A percentile compares a stretch with the other conserved stretches of the same genome.
These are phyloP conservation scores for Pharus latifolius DNA, from an alignment of 176 grass and related monocot genomes.

Conservation along the genomic window DNA sequence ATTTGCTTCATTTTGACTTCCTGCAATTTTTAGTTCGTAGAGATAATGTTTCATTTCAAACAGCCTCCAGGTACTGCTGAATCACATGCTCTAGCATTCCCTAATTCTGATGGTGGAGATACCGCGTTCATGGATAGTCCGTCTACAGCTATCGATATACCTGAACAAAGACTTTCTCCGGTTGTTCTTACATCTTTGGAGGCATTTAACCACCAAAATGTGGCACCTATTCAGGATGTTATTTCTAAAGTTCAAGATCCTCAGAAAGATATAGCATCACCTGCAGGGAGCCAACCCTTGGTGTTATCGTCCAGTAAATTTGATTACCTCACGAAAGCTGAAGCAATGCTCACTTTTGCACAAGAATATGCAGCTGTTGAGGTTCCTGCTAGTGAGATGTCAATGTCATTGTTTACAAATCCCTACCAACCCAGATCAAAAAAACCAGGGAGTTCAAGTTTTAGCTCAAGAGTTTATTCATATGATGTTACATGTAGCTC, in stretches of 20 bases:
- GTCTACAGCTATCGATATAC: slow-evolving; percentile 57
- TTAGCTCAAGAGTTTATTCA: slow-evolving; percentile 73
- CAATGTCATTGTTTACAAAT: slow-evolving; percentile 49
- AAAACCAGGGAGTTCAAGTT: slow-evolving; percentile 54
- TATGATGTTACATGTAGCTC: slow-evolving; percentile 56
- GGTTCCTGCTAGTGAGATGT: slow-evolving; percentile 24
- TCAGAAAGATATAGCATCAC: slow-evolving; percentile 45
- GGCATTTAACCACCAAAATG: slow-evolving; percentile 48
- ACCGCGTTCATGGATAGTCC: slow-evolving; percentile 53
- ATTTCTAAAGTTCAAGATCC: slow-evolving; percentile 44
- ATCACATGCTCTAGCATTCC: slow-evolving; percentile 49
- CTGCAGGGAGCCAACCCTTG: slow-evolving; percentile 23
- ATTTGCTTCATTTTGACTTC: background rate
- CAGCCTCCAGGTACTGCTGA: slow-evolving; percentile 92
- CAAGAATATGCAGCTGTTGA: slow-evolving; percentile 91
- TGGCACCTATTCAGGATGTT: slow-evolving; percentile 53
- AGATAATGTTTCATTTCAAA: slow-evolving; percentile 15
- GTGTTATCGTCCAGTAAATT: slow-evolving; percentile 50
- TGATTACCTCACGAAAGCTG: slow-evolving; percentile 75
- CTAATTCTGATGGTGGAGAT: slow-evolving; percentile 55
- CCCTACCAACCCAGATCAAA: slow-evolving; percentile 72
- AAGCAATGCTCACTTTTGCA: slow-evolving; percentile 92
- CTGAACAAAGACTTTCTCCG: slow-evolving; percentile 69
- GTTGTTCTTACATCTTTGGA: slow-evolving; percentile 65
- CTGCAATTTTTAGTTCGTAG: slow-evolving; percentile 13